Evolutionary conservation across 192 early-diverging fungal species (phyloP).

Genomic region (Chytriomyces hyalinus): DNA sequence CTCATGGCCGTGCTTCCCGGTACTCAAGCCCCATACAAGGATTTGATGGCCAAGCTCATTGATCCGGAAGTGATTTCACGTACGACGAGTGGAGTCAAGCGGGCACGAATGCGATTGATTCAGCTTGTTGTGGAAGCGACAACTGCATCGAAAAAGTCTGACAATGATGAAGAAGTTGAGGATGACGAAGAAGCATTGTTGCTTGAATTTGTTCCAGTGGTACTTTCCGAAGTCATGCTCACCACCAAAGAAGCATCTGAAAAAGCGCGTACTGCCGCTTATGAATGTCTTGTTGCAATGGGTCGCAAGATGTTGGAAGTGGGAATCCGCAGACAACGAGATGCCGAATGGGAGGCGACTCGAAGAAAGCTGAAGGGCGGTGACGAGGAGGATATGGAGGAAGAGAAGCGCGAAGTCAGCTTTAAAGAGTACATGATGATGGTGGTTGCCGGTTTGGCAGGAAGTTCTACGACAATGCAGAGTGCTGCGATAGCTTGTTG

Average conservation of each 20-base stretch:
- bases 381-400: slow-evolving; percentile 31
- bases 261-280: slow-evolving; percentile 80
- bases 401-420: slow-evolving; percentile 42
- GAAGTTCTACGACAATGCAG: slow-evolving; percentile 89
- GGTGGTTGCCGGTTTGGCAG: slow-evolving; percentile 92
- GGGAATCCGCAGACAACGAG: slow-evolving; percentile 28
- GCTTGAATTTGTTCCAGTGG: slow-evolving; percentile 84
- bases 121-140: slow-evolving; percentile 67
- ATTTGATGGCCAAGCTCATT: slow-evolving; percentile 70
- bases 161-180: neutral
- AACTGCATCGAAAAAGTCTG: slow-evolving; percentile 53
- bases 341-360: slow-evolving; percentile 30
- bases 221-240: slow-evolving; percentile 90
- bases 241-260: slow-evolving; percentile 93
- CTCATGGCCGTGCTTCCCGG: slow-evolving; percentile 40
- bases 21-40: slow-evolving; percentile 39
- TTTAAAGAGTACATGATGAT: slow-evolving; percentile 86
- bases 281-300: slow-evolving; percentile 86
- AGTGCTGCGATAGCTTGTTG: slow-evolving; percentile 85
- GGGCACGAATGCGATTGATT: slow-evolving; percentile 77
- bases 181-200: slow-evolving; percentile 41
- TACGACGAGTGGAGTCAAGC: slow-evolving; percentile 75
- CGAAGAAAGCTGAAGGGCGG: slow-evolving; percentile 7
- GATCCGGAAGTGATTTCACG: slow-evolving; percentile 68
- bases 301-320: slow-evolving; percentile 79